These are phyloP conservation scores for Physcomitrium patens DNA, from an alignment of 225 moss, liverwort and hornwort species.

Conservation along the genomic window DNA sequence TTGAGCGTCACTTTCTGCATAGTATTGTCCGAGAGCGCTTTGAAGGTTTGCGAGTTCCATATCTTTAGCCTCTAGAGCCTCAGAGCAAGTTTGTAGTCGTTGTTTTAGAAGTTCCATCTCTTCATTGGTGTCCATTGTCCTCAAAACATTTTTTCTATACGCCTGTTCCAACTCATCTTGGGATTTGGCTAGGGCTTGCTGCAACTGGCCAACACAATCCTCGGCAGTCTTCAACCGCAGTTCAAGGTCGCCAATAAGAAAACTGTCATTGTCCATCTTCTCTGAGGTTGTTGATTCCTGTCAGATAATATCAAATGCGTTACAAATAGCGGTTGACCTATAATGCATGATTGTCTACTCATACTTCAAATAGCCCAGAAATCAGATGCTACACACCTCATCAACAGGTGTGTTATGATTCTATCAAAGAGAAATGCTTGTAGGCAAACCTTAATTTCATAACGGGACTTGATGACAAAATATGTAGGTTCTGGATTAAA, in stretches of 20 bases:
- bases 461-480: conserved; percentile 6
- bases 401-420: conserved; percentile 7
- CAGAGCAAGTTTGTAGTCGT: conserved; percentile 72
- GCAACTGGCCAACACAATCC: conserved; percentile 64
- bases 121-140: conserved; percentile 54
- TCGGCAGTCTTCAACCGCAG: conserved; percentile 61
- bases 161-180: conserved; percentile 71
- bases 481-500: too few species aligned
- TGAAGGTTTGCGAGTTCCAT: conserved; percentile 94
- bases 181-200: conserved; percentile 74
- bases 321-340: conserved; percentile 12
- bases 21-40: conserved; percentile 98
- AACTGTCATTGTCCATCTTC: conserved; percentile 97
- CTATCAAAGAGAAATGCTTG: conserved; percentile 3
- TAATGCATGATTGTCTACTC: conserved; percentile 22
- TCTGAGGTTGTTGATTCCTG: conserved; percentile 94
- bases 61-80: conserved; percentile 87
- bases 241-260: conserved; percentile 88
- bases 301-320: conserved; percentile 24
- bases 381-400: conserved; percentile 27
- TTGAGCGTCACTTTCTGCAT: conserved; percentile 97
- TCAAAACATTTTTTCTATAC: conserved; percentile 52
- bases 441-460: not conserved
- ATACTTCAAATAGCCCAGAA: conserved; percentile 9
- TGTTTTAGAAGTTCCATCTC: conserved; percentile 75